Percentiles rank a stretch among this genome's conserved stretches.
Conservation (phyloP, 108 stramenopile species). For the Nitzschia sp. region DNA sequence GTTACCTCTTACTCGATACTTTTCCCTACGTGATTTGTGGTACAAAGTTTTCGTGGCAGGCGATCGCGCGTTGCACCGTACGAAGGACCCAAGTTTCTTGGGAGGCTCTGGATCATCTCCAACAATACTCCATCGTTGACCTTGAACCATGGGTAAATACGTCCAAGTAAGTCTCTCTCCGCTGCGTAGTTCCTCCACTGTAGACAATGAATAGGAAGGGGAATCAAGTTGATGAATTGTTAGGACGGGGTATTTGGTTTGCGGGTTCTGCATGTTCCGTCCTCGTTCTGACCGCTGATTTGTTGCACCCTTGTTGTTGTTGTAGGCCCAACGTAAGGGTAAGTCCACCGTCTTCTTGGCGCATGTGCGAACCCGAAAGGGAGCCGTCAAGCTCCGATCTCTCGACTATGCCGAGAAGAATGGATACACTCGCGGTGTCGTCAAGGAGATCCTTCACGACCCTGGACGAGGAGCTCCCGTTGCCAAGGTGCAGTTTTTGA, state of each 20-base stretch:
- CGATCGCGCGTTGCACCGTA: neutral
- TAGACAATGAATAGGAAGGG: conserved; percentile 4
- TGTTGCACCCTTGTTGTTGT: conserved; percentile 15
- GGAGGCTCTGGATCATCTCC: neutral
- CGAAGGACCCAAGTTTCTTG: neutral
- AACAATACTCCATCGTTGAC: neutral
- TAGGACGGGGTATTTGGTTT: neutral
- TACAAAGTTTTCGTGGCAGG: conserved; percentile 7
- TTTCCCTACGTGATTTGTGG: neutral
- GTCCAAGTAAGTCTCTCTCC: conserved; percentile 73
- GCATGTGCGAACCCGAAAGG: conserved; percentile 96
- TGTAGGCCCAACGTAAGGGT: conserved; percentile 93
- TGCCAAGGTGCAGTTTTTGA: conserved; percentile 96
- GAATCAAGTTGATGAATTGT: too few relatives aligned
- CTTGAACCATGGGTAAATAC: conserved; percentile 86
- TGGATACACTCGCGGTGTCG: conserved; percentile 98
- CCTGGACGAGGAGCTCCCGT: conserved; percentile 98
- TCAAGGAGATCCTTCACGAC: conserved; percentile 99
- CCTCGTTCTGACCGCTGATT: neutral
- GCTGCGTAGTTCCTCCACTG: neutral
- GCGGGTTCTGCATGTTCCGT: neutral
- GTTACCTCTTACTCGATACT: conserved; percentile 27
- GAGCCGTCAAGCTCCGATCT: conserved; percentile 95
- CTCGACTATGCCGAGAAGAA: conserved; percentile 97
- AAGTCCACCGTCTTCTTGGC: conserved; percentile 96